A percentile compares a stretch with the other conserved stretches of the same genome.
phyloP scores from a whole-genome alignment of 2,329 filamentous ascomycete species.

The Neophaeococcomyces mojaviensis region DNA sequence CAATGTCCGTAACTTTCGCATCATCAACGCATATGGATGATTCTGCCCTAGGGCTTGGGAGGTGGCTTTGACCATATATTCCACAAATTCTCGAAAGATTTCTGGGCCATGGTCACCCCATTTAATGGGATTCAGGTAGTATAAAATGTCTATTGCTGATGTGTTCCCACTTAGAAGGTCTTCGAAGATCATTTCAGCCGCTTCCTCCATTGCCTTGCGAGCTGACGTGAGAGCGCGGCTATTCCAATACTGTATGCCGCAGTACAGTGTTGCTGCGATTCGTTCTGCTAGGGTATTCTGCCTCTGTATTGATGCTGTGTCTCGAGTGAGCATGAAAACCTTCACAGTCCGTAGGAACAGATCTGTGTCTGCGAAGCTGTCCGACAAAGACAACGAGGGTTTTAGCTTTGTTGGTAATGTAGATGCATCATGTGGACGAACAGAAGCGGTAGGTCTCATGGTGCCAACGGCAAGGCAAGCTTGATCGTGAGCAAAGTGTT shows the following conservation, averaged over 20 bases:
- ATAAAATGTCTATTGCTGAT: not conserved
- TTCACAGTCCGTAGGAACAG: not conserved
- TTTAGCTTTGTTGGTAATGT: not conserved
- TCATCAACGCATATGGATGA: not conserved
- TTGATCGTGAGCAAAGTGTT: not conserved
- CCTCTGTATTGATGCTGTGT: not conserved
- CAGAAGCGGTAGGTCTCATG: not conserved
- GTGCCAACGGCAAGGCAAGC: not conserved
- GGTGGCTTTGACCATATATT: conserved; percentile 1
- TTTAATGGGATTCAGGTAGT: not conserved
- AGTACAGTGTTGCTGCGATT: not conserved
- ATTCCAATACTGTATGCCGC: not conserved
- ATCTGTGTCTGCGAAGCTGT: not conserved
- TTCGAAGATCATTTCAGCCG: not conserved
- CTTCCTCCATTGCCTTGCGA: not conserved
- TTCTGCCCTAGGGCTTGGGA: not conserved
- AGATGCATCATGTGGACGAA: not conserved
- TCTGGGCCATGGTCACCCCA: not conserved
- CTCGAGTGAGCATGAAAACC: not conserved
- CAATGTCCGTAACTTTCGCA: not conserved
- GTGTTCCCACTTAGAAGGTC: not conserved
- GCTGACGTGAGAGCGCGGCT: not conserved
- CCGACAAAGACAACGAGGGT: not conserved
- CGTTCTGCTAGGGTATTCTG: not conserved
- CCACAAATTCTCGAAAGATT: not conserved